phyloP scores from a whole-genome alignment of 352 stramenopile genomes.

The Nothophytophthora sp. region DNA sequence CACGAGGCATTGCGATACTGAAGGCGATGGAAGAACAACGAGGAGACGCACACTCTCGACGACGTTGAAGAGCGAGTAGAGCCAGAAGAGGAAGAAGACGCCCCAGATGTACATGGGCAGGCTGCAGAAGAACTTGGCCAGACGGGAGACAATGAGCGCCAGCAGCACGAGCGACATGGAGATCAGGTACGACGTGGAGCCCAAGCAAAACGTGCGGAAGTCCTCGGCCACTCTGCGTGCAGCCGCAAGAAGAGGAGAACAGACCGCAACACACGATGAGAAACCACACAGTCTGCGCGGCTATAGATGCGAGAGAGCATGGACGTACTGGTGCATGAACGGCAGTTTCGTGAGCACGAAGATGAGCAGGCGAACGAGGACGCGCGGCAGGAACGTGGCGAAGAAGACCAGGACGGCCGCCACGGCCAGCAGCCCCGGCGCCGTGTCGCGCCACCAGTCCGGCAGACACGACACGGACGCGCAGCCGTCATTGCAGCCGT shows the following conservation, averaged over 20 bases:
- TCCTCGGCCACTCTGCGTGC: conserved; percentile 69
- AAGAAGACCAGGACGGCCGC: conserved; percentile 85
- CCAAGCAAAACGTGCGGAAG: conserved; percentile 75
- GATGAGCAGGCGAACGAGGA: conserved; percentile 83
- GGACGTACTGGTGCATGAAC: conserved; percentile 78
- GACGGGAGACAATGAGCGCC: conserved; percentile 53
- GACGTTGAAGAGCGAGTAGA: conserved; percentile 90
- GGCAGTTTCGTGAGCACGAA: conserved; percentile 87
- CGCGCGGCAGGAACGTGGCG: conserved; percentile 83
- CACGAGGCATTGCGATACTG: neutral
- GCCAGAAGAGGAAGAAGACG: conserved; percentile 89
- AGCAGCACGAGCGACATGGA: conserved; percentile 74
- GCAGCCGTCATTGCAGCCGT: conserved; percentile 36
- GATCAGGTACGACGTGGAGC: conserved; percentile 85
- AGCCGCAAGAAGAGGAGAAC: no score
- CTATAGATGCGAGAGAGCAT: no score
- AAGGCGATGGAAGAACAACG: neutral
- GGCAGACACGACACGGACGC: conserved; percentile 50
- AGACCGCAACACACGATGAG: no score
- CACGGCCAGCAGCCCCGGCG: conserved; percentile 44
- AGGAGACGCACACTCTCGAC: conserved; percentile 69
- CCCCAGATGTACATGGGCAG: conserved; percentile 87
- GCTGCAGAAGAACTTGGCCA: conserved; percentile 69
- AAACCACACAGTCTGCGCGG: no score
- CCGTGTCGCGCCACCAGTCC: conserved; percentile 52